Evolutionary conservation across 352 stramenopile genomes (phyloP), one percentile per base, ranked within the genome.

Genomic region (Pythium grandisporangium): DNA sequence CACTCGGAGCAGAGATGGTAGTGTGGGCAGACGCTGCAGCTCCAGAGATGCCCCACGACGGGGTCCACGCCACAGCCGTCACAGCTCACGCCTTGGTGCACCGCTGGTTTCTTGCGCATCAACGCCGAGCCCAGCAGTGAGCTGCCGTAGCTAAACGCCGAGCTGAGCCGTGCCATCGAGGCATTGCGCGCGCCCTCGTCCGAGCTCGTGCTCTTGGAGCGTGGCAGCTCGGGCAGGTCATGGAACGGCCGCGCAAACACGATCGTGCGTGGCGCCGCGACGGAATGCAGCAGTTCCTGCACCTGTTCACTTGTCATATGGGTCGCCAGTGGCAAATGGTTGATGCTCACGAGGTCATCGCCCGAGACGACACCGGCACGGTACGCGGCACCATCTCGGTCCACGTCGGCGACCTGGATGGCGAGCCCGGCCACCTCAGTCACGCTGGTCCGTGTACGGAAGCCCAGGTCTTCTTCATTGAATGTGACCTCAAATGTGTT

Each of bases 41-140:
- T 75, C 70, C 69, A 91, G 1, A 91, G 54, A 10, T 61, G 51
- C 17, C 77, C 77, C 3, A 58, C 48, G 47, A 91, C 78, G 20
- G 77, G 69, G 23, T 84, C 65, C 49, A 86, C 63, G 20, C 71
- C 74, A 33, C 77, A 91, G 37, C 74, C 74, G 42, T 84, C 74
- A 34, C 77, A 91, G 42, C 78, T 78, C 23, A 70, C 64, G 47
- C 77, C 65, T 23, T 53, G 46, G 48, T 87, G 74, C 39, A 87
- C 69, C 1, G 78, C 48, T 19, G 61, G 58, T 58, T 84, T 84
- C 51, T 77, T 78, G 38, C 74, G 71, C 38, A 82, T 83, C 51
- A 75, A 74, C 44, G 64, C 70, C 16, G 66, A 71, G 19, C 62
- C 66, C 53, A 88, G 64, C 6, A 86, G 63, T 19, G 63, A 82